These are phyloP conservation scores for Fragaria ananassa DNA, from an alignment of 306 rosid species.

Conservation along the genomic window DNA sequence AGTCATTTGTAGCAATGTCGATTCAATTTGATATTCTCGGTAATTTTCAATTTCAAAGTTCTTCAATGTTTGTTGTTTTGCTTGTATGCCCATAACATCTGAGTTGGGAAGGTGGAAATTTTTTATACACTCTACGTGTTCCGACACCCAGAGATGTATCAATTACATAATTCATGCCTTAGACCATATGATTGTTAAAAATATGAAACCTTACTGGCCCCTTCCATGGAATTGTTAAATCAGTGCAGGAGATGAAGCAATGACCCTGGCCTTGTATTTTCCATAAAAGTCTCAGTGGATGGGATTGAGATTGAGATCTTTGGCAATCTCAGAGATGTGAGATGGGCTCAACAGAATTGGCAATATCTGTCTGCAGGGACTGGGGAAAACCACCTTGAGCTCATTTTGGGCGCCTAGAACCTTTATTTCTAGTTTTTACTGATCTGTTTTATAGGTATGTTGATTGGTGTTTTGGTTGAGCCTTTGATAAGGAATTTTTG, in stretches of 20 bases:
- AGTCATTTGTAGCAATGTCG: neutral
- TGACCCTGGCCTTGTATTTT: conserved; percentile 83
- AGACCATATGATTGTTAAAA: too few relatives aligned
- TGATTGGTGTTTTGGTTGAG: neutral
- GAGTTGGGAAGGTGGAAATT: neutral
- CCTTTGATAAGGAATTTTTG: neutral
- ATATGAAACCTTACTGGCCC: neutral
- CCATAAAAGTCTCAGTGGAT: conserved; percentile 83
- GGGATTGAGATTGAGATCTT: conserved; percentile 57
- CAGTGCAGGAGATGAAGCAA: neutral
- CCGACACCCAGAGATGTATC: neutral
- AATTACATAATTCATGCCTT: neutral
- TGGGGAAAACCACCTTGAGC: conserved; percentile 69
- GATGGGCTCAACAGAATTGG: conserved; percentile 72
- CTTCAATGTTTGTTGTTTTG: neutral
- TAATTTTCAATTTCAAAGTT: neutral
- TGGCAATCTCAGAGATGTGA: conserved; percentile 72
- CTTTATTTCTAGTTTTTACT: neutral
- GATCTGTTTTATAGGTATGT: neutral
- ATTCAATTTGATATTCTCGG: neutral
- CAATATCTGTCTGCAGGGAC: conserved; percentile 88
- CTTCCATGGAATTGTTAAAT: too few relatives aligned
- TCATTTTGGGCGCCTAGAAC: conserved; percentile 32
- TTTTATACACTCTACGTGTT: neutral
- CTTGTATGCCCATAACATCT: neutral